phyloP scores from a whole-genome alignment of 768 basidiomycete species.

The Suillus hirtellus region DNA sequence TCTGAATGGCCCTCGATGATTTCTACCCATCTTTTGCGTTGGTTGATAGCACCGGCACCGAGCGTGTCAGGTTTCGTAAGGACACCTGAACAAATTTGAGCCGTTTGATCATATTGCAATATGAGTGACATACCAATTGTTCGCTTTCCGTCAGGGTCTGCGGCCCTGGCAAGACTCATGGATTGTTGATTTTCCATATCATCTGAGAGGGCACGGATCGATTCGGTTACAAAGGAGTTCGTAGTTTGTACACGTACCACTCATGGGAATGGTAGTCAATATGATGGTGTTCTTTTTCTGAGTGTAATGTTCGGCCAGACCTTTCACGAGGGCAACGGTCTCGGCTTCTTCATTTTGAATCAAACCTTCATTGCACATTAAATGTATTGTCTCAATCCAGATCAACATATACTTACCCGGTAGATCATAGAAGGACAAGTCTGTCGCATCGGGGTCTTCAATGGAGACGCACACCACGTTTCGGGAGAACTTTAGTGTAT shows the following conservation, averaged over 20 bases:
- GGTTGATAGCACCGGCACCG: constrained; percentile 34
- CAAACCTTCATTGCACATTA: constrained; percentile 36
- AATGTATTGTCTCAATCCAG: neutral
- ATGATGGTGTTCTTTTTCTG: constrained; percentile 49
- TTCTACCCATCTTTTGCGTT: constrained; percentile 43
- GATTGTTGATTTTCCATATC: constrained; percentile 64
- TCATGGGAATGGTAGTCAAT: constrained; percentile 54
- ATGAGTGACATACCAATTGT: constrained; percentile 46
- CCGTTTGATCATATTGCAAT: neutral
- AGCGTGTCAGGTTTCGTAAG: constrained; percentile 58
- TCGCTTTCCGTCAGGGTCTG: constrained; percentile 46
- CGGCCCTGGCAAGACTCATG: constrained; percentile 44
- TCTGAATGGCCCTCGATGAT: constrained; percentile 38
- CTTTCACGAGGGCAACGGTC: constrained; percentile 45
- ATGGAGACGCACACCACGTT: constrained; percentile 45
- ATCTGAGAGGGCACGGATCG: constrained; percentile 32
- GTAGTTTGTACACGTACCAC: constrained; percentile 33
- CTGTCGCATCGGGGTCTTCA: constrained; percentile 38
- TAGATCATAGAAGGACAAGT: constrained; percentile 42
- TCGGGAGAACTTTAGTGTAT: constrained; percentile 35
- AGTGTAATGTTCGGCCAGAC: constrained; percentile 51
- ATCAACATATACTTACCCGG: constrained; percentile 30
- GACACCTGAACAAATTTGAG: constrained; percentile 39
- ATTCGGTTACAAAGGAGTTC: neutral
- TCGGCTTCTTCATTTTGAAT: constrained; percentile 50